A percentile compares a stretch with the other conserved stretches of the same genome.
These are phyloP conservation scores for Xerocomus minutiporus DNA, from an alignment of 1,284 basidiomycete genomes.

Conservation along the genomic window DNA sequence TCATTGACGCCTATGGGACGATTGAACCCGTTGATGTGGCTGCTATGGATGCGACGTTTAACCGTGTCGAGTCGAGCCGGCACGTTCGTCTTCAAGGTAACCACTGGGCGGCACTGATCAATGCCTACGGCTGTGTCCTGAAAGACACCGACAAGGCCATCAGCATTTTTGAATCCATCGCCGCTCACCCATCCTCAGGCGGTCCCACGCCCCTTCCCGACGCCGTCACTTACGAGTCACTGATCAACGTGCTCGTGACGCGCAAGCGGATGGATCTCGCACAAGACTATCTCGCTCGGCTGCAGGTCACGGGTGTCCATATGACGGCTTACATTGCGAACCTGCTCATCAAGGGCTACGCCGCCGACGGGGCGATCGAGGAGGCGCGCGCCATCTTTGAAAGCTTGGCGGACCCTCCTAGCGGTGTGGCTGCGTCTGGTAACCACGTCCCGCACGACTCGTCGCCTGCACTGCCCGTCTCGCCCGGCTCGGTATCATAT, in stretches of 20 bases:
- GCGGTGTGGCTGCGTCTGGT: constrained; percentile 83
- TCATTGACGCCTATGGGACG: constrained; percentile 87
- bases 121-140: constrained; percentile 80
- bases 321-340: constrained; percentile 98
- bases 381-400: constrained; percentile 80
- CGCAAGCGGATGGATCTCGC: constrained; percentile 71
- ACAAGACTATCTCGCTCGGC: constrained; percentile 60
- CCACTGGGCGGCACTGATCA: constrained; percentile 92
- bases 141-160: constrained; percentile 79
- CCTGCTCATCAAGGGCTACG: constrained; percentile 86
- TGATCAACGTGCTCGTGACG: constrained; percentile 55
- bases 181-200: constrained; percentile 47
- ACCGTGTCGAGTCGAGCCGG: constrained; percentile 50
- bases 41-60: constrained; percentile 74
- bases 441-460: constrained; percentile 76
- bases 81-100: constrained; percentile 68
- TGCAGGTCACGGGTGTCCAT: constrained; percentile 65
- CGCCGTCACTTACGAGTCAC: constrained; percentile 86
- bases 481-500: constrained; percentile 63
- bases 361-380: constrained; percentile 67
- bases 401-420: constrained; percentile 77
- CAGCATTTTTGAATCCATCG: constrained; percentile 41
- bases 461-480: constrained; percentile 10
- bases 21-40: constrained; percentile 80
- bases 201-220: constrained; percentile 52